These are phyloP conservation scores for Zymoseptoria ardabiliae DNA, from an alignment of 2,329 filamentous ascomycete genomes.

Conservation along the genomic window DNA sequence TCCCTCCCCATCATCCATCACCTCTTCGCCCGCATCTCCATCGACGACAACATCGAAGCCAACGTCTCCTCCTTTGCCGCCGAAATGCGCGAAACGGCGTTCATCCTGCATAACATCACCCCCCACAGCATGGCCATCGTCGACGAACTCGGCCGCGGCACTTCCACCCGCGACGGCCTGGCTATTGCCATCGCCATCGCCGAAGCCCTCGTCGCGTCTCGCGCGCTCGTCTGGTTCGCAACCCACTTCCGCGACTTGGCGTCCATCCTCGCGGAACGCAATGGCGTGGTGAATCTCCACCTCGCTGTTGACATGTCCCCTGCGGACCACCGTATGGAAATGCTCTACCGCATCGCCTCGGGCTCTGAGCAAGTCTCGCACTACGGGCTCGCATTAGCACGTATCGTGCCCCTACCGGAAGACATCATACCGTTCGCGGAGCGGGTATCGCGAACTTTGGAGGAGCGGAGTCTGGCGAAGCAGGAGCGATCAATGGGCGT, in stretches of 20 bases:
- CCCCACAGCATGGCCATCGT: constrained; percentile 60
- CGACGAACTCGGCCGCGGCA: constrained; percentile 87
- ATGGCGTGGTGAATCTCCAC: constrained; percentile 76
- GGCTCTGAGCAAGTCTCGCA: constrained; percentile 64
- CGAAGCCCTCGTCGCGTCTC: constrained; percentile 72
- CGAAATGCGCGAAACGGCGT: constrained; percentile 94
- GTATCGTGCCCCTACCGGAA: constrained; percentile 63
- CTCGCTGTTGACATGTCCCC: constrained; percentile 56
- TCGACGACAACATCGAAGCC: constrained; percentile 79
- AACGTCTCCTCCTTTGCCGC: constrained; percentile 90
- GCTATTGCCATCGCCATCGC: constrained; percentile 85
- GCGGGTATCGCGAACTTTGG: constrained; percentile 55
- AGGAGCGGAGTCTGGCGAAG: constrained; percentile 49
- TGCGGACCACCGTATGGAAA: constrained; percentile 62
- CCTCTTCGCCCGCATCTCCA: constrained; percentile 79
- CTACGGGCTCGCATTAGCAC: constrained; percentile 79
- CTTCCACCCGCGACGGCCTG: constrained; percentile 79
- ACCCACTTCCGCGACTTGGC: constrained; percentile 87
- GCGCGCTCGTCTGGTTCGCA: constrained; percentile 80
- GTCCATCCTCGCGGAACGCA: constrained; percentile 63
- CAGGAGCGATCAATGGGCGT: constrained; percentile 53
- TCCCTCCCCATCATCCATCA: constrained; percentile 72
- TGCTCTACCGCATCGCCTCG: constrained; percentile 76
- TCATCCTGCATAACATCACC: constrained; percentile 80
- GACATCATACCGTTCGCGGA: constrained; percentile 62